Conservation (phyloP, 1,284 basidiomycete genomes). For the Cryptococcus neoformans region DNA sequence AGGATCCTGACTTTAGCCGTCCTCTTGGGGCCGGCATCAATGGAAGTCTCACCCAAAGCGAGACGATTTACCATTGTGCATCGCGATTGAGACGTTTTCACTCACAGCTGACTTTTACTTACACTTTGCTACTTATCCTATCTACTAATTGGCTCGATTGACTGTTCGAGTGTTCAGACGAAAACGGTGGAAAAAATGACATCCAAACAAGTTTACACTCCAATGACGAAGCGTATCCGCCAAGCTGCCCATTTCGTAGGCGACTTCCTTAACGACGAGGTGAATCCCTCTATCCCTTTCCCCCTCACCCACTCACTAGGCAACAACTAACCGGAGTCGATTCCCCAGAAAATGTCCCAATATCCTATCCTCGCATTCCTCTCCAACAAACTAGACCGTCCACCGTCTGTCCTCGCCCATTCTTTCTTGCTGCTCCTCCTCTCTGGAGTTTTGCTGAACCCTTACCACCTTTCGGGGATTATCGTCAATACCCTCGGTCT, state of each 20-base stretch:
- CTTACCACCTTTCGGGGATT: slow-evolving; percentile 4
- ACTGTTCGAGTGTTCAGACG: too few species aligned
- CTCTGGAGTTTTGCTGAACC: slow-evolving; percentile 11
- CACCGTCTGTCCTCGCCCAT: slow-evolving; percentile 12
- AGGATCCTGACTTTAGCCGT: too few species aligned
- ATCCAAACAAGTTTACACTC: not conserved
- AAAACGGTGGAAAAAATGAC: too few species aligned
- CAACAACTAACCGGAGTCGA: too few species aligned
- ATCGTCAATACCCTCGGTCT: slow-evolving; percentile 7
- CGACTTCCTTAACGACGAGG: slow-evolving; percentile 2
- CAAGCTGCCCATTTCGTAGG: not conserved
- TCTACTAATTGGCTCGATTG: too few species aligned
- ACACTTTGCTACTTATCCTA: too few species aligned
- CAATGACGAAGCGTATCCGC: not conserved
- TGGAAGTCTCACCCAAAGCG: too few species aligned
- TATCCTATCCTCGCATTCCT: not conserved
- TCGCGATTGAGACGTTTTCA: too few species aligned
- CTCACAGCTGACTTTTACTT: too few species aligned
- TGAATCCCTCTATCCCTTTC: not conserved
- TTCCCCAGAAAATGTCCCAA: not conserved
- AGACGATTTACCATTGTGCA: too few species aligned
- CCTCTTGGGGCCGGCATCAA: too few species aligned
- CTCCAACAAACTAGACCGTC: slow-evolving; percentile 8
- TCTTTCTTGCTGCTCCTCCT: slow-evolving; percentile 5
- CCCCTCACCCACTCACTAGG: too few species aligned